Evolutionary conservation across 352 stramenopile species (phyloP).

Genomic region (Phytophthora pini): DNA sequence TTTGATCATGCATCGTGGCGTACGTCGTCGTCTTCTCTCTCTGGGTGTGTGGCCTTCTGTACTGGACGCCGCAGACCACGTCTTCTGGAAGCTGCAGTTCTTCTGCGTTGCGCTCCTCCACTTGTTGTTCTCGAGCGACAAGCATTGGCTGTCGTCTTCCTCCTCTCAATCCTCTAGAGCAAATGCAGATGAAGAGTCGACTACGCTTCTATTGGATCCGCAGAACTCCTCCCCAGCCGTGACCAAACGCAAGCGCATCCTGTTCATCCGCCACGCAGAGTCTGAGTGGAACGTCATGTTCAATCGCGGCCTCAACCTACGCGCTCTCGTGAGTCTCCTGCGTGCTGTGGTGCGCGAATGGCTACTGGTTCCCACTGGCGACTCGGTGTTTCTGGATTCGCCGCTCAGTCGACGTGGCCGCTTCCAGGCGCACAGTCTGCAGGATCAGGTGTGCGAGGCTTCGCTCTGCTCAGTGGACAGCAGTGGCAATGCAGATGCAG

Average conservation of each 20-base stretch:
- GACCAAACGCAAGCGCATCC: conserved; percentile 59
- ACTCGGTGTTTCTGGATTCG: conserved; percentile 89
- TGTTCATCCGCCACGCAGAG: conserved; percentile 90
- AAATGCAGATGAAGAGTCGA: conserved; percentile 4
- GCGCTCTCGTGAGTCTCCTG: conserved; percentile 52
- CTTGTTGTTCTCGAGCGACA: conserved; percentile 79
- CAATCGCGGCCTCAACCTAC: conserved; percentile 72
- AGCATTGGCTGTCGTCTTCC: conserved; percentile 40
- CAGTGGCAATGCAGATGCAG: not conserved
- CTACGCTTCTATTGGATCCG: conserved; percentile 8
- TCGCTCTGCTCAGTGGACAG: conserved; percentile 11
- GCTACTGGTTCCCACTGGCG: conserved; percentile 62
- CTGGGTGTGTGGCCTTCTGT: conserved; percentile 36
- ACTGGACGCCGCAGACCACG: conserved; percentile 46
- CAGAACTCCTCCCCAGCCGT: conserved; percentile 1
- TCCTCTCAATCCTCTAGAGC: not conserved
- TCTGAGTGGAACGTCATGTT: conserved; percentile 92
- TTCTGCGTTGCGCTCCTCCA: conserved; percentile 67
- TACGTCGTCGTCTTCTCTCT: conserved; percentile 19
- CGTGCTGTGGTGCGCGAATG: conserved; percentile 70
- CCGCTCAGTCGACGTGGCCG: conserved; percentile 70
- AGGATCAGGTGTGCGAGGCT: conserved; percentile 47
- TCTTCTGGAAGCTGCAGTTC: conserved; percentile 73
- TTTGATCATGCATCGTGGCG: conserved; percentile 24
- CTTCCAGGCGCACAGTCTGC: conserved; percentile 65